Percentiles rank a stretch among this genome's conserved stretches.
These are phyloP conservation scores for Misopates orontium DNA, from an alignment of 257 asterid genomes.

Conservation along the genomic window DNA sequence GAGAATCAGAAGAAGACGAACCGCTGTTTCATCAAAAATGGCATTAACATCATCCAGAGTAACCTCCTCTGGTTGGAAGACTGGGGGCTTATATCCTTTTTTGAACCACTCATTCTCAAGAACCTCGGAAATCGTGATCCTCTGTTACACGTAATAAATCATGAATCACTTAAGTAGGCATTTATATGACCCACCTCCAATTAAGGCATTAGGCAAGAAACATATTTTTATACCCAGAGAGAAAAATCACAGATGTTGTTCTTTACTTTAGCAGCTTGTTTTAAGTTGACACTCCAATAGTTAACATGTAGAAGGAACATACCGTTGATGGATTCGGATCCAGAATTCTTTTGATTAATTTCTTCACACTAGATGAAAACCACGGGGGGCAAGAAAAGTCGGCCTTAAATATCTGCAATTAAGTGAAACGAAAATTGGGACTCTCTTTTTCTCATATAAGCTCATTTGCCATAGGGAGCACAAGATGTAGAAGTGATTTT, in stretches of 20 bases:
- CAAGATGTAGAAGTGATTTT: no score
- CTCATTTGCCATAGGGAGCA: no score
- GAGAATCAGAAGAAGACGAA: conserved; percentile 32
- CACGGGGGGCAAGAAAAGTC: conserved; percentile 85
- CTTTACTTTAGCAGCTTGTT: background rate
- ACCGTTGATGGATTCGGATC: conserved; percentile 94
- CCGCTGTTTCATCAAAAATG: conserved; percentile 62
- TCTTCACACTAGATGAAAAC: conserved; percentile 85
- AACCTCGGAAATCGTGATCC: conserved; percentile 72
- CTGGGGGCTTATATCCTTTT: conserved; percentile 82
- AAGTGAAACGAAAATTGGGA: no score
- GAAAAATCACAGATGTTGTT: background rate
- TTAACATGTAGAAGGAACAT: conserved; percentile 27
- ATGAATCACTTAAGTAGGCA: background rate
- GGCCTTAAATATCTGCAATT: conserved; percentile 84
- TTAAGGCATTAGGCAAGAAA: background rate
- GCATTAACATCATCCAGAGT: conserved; percentile 85
- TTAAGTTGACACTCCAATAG: background rate
- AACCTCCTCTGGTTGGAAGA: conserved; percentile 74
- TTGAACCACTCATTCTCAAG: conserved; percentile 94
- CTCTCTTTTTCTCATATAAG: no score
- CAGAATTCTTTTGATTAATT: conserved; percentile 80
- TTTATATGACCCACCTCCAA: background rate
- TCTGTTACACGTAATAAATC: conserved; percentile 47
- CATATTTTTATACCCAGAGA: no score